Conservation (phyloP, 2,329 filamentous ascomycete genomes). For the Gaeumannomyces tritici region DNA sequence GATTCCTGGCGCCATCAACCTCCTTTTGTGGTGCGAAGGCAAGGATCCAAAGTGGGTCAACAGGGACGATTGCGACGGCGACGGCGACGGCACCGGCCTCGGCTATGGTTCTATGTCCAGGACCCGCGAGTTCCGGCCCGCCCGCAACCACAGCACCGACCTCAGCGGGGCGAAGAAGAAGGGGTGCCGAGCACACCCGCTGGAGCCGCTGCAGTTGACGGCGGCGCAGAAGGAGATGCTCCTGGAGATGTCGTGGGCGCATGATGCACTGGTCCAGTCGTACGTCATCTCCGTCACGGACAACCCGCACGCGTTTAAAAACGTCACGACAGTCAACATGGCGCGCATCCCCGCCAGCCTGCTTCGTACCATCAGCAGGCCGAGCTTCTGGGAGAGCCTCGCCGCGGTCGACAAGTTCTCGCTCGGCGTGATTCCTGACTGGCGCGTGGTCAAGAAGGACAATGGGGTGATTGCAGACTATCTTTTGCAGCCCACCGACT, state of each 20-base stretch:
- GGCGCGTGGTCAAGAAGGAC: conserved; percentile 47
- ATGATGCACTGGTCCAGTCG: conserved; percentile 57
- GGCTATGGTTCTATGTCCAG: neutral
- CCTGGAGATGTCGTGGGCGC: conserved; percentile 58
- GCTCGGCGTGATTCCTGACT: conserved; percentile 55
- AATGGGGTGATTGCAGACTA: conserved; percentile 38
- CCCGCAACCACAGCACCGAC: neutral
- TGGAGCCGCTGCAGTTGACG: conserved; percentile 14
- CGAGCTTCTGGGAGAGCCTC: conserved; percentile 53
- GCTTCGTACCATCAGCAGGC: conserved; percentile 41
- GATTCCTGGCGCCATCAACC: conserved; percentile 1
- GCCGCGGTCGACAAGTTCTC: conserved; percentile 43
- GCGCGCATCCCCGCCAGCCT: conserved; percentile 55
- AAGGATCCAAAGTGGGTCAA: neutral
- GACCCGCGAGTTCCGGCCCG: neutral
- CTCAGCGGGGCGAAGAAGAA: neutral
- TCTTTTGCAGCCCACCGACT: neutral
- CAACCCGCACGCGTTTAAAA: conserved; percentile 41
- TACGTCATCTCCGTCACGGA: conserved; percentile 57
- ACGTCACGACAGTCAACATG: conserved; percentile 51
- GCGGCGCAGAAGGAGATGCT: conserved; percentile 57
- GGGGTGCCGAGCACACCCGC: neutral
- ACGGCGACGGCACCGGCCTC: neutral
- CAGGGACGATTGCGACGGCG: neutral
- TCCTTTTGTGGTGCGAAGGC: conserved; percentile 5